Evolutionary conservation across 1,284 basidiomycete genomes (phyloP), one percentile per base, ranked within the genome.

Genomic region (Rhizoctonia solani): DNA sequence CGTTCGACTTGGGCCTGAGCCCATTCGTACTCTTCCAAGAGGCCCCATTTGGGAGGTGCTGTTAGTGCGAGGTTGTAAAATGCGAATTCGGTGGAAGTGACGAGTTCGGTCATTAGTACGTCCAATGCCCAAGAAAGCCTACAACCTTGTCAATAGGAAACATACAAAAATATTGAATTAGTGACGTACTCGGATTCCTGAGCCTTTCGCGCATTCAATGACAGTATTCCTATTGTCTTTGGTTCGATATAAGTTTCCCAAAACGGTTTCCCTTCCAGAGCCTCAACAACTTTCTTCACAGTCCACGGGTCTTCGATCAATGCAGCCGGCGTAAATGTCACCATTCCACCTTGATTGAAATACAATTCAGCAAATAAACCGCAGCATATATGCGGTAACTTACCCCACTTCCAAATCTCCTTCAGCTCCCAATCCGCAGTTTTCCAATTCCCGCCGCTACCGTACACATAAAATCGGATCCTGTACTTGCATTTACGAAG

Each of bases 191-290:
- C 49, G 23, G 8, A 5, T 6, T 50, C 39, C 4, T 52, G 47
- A 6, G 29, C 3, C 32, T 42, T 39, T 32, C 47, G 29, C 44
- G 44, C 44, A 46, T 19, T 9, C 32, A 52, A 32, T n/a, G 47
- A 32, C 6, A 49, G 32, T 8, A 49, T 8, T 13, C 59, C 59
- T 4, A 63, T 25, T 8, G 46, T 47, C n/a, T 63, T 16, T 3
- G 59, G 59, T 32, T 63, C 59, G 25, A 63, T 63, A 39, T 63
- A 63, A 37, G 59, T 42, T 23, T 63, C 46, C 59, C 59, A 63
- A 41, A 32, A 34, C 47, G 34, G 21, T 11, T 63, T 63, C 34
- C 21, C 47, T n/a, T 63, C 14, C 30, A 63, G 21, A 6, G 37
- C 34, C 14, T 50, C 47, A 6, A 52, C 29, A 14, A 63, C 49